Conservation (phyloP, 2,329 filamentous ascomycete species). For the Xylariales sp. region DNA sequence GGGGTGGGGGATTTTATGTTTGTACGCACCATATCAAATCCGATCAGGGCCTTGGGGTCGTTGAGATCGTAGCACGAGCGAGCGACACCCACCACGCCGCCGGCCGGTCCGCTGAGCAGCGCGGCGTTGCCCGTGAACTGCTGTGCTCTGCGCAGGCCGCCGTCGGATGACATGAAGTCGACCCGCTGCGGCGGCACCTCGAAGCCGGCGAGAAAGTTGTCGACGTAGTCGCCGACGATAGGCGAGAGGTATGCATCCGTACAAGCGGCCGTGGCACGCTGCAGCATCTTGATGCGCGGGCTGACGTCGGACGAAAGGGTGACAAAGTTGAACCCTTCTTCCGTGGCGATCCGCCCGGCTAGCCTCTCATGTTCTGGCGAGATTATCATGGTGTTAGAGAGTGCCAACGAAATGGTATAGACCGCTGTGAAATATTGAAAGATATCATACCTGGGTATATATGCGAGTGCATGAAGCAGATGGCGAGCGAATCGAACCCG, state of each 20-base stretch:
- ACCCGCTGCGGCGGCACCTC: constrained; percentile 61
- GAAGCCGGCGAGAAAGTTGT: constrained; percentile 32
- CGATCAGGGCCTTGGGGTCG: constrained; percentile 67
- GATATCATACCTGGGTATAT: constrained; percentile 43
- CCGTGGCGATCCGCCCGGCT: constrained; percentile 28
- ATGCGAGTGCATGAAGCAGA: constrained; percentile 3
- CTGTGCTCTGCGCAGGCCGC: constrained; percentile 46
- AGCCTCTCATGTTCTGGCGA: constrained; percentile 41
- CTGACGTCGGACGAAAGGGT: constrained; percentile 1
- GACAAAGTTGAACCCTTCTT: constrained; percentile 33
- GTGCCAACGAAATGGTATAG: too few relatives aligned
- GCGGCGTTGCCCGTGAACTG: constrained; percentile 64
- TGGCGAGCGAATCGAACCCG: constrained; percentile 2
- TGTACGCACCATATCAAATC: constrained; percentile 79
- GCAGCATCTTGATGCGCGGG: constrained; percentile 69
- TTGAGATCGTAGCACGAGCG: constrained; percentile 66
- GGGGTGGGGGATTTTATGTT: too few relatives aligned
- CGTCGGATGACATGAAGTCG: constrained; percentile 47
- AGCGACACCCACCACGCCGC: constrained; percentile 68
- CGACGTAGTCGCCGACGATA: constrained; percentile 65
- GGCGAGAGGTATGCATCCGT: constrained; percentile 76
- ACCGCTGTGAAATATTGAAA: too few relatives aligned
- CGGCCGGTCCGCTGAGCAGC: constrained; percentile 65
- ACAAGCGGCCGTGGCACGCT: constrained; percentile 66
- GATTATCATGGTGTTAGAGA: too few relatives aligned